These are phyloP conservation scores for Malassezia globosa DNA, from an alignment of 1,284 basidiomycete genomes.

Conservation along the genomic window DNA sequence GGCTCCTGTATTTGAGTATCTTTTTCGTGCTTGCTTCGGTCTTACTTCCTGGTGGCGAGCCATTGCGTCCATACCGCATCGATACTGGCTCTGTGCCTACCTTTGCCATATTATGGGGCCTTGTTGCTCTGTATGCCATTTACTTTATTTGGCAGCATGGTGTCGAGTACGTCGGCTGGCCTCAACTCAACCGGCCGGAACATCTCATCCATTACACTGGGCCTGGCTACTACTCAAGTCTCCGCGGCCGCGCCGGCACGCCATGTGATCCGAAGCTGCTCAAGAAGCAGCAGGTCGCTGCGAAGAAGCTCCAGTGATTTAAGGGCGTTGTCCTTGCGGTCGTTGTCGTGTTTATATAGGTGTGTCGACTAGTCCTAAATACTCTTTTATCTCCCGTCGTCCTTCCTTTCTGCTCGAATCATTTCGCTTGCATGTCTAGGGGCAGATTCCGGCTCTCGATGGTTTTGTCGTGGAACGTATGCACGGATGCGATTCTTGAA, in stretches of 20 bases:
- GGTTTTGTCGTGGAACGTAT: too few relatives aligned
- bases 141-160: conserved; percentile 38
- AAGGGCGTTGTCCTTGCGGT: too few relatives aligned
- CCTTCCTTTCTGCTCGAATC: too few relatives aligned
- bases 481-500: too few relatives aligned
- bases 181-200: conserved; percentile 37
- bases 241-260: conserved; percentile 23
- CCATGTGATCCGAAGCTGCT: conserved; percentile 1
- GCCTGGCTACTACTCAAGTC: conserved; percentile 36
- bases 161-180: conserved; percentile 44
- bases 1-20: conserved; percentile 62
- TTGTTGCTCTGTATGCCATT: conserved; percentile 20
- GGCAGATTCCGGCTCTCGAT: too few relatives aligned
- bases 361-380: too few relatives aligned
- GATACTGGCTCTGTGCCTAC: conserved; percentile 11
- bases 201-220: conserved; percentile 37
- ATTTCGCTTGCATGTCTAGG: too few relatives aligned
- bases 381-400: too few relatives aligned
- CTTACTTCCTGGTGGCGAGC: conserved; percentile 23
- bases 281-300: background rate
- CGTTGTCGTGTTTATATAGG: too few relatives aligned
- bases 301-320: conserved; percentile 11
- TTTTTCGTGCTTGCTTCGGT: conserved; percentile 57
- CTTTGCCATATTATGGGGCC: conserved; percentile 26
- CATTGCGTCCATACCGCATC: conserved; percentile 12